Evolutionary conservation across 2,329 filamentous ascomycete species (phyloP).

Genomic region (Cladosporium halotolerans): DNA sequence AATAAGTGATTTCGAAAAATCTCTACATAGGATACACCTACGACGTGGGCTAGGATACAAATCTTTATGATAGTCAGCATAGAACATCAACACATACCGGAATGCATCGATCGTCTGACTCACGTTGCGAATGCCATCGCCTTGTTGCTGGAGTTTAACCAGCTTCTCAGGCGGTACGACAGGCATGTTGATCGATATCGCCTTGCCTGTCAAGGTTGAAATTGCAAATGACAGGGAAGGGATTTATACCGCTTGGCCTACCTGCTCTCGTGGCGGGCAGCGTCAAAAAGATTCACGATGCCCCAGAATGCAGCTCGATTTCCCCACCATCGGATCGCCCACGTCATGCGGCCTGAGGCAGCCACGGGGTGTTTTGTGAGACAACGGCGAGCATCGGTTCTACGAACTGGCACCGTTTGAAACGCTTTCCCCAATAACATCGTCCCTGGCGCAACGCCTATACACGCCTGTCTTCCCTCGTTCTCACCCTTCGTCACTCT

Average conservation of each 20-base stretch:
- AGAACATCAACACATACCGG: background rate
- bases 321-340: background rate
- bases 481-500: background rate
- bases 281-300: too few relatives aligned
- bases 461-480: background rate
- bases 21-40: background rate
- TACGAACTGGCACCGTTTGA: too few relatives aligned
- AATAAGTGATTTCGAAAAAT: conserved; percentile 45
- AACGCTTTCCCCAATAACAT: background rate
- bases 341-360: background rate
- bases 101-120: conserved; percentile 39
- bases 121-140: conserved; percentile 89
- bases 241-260: too few relatives aligned
- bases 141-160: conserved; percentile 78
- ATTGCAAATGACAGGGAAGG: too few relatives aligned
- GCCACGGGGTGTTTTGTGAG: too few relatives aligned
- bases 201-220: background rate
- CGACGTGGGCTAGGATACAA: conserved; percentile 55
- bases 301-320: background rate
- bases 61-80: conserved; percentile 41
- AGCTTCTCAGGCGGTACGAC: conserved; percentile 87
- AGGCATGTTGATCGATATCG: conserved; percentile 58
- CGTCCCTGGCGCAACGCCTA: background rate
- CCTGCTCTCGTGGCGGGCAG: too few relatives aligned
- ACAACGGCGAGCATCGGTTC: too few relatives aligned